These are phyloP conservation scores for Panus rudis DNA, from an alignment of 768 basidiomycete species.

Conservation along the genomic window DNA sequence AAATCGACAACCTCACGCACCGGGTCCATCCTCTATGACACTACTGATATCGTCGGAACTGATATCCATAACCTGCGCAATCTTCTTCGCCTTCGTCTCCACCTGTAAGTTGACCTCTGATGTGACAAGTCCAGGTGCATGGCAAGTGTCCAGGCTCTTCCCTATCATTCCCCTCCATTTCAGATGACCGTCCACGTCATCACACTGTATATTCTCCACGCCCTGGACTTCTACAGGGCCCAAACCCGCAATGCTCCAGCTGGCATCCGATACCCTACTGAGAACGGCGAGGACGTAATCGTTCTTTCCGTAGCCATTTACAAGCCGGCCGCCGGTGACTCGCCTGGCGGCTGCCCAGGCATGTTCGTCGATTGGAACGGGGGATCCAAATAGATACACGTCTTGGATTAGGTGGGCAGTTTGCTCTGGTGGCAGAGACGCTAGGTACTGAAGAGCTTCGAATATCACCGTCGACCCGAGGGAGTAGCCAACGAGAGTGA, in stretches of 20 bases:
- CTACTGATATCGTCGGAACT: conserved; percentile 10
- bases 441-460: conserved; percentile 45
- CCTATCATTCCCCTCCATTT: conserved; percentile 46
- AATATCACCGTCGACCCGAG: conserved; percentile 51
- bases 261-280: conserved; percentile 37
- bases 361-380: conserved; percentile 32
- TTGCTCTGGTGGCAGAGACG: conserved; percentile 34
- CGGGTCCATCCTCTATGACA: too few species aligned
- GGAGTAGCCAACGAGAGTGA: conserved; percentile 51
- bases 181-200: conserved; percentile 42
- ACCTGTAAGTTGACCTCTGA: conserved; percentile 32
- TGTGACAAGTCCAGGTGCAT: conserved; percentile 32
- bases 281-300: conserved; percentile 53
- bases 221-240: conserved; percentile 41
- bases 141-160: conserved; percentile 33
- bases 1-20: too few species aligned
- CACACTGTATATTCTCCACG: conserved; percentile 44
- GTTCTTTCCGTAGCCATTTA: conserved; percentile 45
- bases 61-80: conserved; percentile 16
- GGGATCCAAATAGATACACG: conserved; percentile 48
- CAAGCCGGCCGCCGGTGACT: conserved; percentile 43
- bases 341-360: conserved; percentile 42
- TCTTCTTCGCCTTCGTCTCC: conserved; percentile 19
- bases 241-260: conserved; percentile 47
- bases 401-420: conserved; percentile 45